These are phyloP conservation scores for Boletus pseudo-olivaceus DNA, from an alignment of 768 basidiomycete genomes.

Conservation along the genomic window DNA sequence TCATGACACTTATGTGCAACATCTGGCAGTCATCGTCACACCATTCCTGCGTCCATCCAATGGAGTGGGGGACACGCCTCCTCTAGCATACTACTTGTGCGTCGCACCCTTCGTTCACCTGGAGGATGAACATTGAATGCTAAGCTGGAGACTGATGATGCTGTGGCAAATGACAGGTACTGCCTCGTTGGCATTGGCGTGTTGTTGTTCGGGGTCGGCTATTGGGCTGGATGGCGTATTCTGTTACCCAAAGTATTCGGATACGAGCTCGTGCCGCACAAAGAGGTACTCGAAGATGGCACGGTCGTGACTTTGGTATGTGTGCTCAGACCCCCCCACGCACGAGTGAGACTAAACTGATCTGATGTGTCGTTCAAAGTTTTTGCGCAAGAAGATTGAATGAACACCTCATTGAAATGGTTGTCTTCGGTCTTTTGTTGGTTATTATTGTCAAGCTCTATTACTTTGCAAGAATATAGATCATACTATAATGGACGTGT, in stretches of 20 bases:
- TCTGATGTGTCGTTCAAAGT: slow-evolving; percentile 3
- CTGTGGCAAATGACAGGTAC: slow-evolving; percentile 34
- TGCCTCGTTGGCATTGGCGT: slow-evolving; percentile 52
- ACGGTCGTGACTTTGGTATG: slow-evolving; percentile 47
- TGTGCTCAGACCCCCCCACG: slow-evolving; percentile 23
- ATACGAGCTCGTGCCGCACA: slow-evolving; percentile 46
- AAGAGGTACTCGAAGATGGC: slow-evolving; percentile 48
- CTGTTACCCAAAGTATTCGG: slow-evolving; percentile 47
- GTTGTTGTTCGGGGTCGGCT: slow-evolving; percentile 43
- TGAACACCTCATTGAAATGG: neutral
- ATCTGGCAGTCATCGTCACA: slow-evolving; percentile 43
- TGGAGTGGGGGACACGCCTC: slow-evolving; percentile 56
- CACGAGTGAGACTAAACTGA: neutral
- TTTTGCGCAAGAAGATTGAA: slow-evolving; percentile 6
- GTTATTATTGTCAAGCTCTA: no score
- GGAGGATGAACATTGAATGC: slow-evolving; percentile 15
- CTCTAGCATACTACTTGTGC: slow-evolving; percentile 56
- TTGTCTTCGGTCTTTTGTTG: no score
- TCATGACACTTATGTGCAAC: neutral
- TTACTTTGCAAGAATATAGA: no score
- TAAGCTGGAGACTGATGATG: neutral
- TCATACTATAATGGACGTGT: no score
- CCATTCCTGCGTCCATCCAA: slow-evolving; percentile 55
- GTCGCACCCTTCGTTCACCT: slow-evolving; percentile 27
- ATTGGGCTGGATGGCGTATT: slow-evolving; percentile 55